Evolutionary conservation across 352 stramenopile species (phyloP).

Genomic region (Globisporangium cederbergense): DNA sequence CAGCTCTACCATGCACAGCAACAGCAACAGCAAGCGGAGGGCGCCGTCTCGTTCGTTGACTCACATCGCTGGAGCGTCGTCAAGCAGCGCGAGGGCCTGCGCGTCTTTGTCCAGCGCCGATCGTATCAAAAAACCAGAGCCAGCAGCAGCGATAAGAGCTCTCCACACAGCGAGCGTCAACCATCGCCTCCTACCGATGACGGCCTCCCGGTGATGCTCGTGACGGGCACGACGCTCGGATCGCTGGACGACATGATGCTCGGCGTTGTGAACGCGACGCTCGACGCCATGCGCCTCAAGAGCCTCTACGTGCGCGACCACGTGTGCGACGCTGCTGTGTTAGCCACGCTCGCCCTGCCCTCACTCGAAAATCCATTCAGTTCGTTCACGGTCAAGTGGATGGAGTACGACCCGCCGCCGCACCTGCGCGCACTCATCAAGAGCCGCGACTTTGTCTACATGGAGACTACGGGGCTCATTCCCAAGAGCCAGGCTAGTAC

Average conservation of each 20-base stretch:
- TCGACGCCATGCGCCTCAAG: constrained; percentile 22
- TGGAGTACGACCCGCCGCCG: constrained; percentile 4
- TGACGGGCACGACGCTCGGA: constrained; percentile 14
- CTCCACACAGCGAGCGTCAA: too few relatives aligned
- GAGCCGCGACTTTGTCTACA: constrained; percentile 19
- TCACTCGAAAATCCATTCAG: constrained; percentile 12
- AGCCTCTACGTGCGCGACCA: constrained; percentile 21
- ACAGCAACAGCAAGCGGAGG: too few relatives aligned
- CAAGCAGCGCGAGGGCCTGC: too few relatives aligned
- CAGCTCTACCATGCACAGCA: too few relatives aligned
- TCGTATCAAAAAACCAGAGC: too few relatives aligned
- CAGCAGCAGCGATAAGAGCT: too few relatives aligned
- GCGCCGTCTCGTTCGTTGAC: too few relatives aligned
- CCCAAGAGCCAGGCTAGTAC: neutral
- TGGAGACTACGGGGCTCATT: constrained; percentile 15
- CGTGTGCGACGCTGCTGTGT: constrained; percentile 15
- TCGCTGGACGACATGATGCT: constrained; percentile 26
- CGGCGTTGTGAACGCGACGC: constrained; percentile 19
- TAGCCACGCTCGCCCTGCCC: constrained; percentile 7
- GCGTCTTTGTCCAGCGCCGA: too few relatives aligned
- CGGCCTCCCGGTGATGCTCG: constrained; percentile 9
- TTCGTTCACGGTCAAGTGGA: constrained; percentile 17
- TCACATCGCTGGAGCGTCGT: too few relatives aligned
- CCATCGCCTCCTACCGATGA: too few relatives aligned
- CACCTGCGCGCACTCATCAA: too few relatives aligned